Evolutionary conservation across 1,284 basidiomycete genomes (phyloP).

Genomic region (Leccinum variabile): DNA sequence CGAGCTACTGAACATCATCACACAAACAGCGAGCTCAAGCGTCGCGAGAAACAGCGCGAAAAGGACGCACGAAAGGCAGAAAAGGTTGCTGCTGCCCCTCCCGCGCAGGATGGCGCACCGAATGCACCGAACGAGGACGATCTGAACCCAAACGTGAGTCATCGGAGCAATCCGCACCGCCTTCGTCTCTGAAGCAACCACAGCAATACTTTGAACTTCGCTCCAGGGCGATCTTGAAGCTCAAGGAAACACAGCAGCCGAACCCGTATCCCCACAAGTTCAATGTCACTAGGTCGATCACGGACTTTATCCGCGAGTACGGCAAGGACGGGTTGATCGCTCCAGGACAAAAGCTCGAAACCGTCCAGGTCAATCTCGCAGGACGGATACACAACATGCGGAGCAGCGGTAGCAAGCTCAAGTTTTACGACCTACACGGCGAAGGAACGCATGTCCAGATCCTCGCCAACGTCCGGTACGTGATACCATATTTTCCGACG

Average conservation of each 20-base stretch:
- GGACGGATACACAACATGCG: conserved; percentile 94
- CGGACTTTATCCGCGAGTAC: conserved; percentile 77
- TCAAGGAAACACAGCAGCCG: conserved; percentile 83
- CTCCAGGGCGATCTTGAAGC: conserved; percentile 82
- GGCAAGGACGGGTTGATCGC: conserved; percentile 71
- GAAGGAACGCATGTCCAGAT: conserved; percentile 96
- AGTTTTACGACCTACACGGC: conserved; percentile 93
- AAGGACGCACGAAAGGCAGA: conserved; percentile 85
- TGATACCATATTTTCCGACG: conserved; percentile 14
- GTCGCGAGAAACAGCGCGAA: conserved; percentile 82
- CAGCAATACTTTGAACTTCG: conserved; percentile 98
- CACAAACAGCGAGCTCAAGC: conserved; percentile 81
- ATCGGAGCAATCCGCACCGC: not conserved
- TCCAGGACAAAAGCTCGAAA: conserved; percentile 60
- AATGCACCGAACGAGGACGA: conserved; percentile 66
- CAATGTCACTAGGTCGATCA: conserved; percentile 81
- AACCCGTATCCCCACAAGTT: conserved; percentile 99
- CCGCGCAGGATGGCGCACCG: conserved; percentile 39
- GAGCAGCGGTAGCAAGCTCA: conserved; percentile 79
- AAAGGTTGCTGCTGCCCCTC: conserved; percentile 57
- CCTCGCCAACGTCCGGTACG: conserved; percentile 88
- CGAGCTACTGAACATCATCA: conserved; percentile 31
- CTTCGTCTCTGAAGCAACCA: not conserved
- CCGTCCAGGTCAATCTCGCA: conserved; percentile 63
- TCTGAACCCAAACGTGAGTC: conserved; percentile 77